Conservation (phyloP, 768 basidiomycete genomes). For the Psilocybe azurescens region DNA sequence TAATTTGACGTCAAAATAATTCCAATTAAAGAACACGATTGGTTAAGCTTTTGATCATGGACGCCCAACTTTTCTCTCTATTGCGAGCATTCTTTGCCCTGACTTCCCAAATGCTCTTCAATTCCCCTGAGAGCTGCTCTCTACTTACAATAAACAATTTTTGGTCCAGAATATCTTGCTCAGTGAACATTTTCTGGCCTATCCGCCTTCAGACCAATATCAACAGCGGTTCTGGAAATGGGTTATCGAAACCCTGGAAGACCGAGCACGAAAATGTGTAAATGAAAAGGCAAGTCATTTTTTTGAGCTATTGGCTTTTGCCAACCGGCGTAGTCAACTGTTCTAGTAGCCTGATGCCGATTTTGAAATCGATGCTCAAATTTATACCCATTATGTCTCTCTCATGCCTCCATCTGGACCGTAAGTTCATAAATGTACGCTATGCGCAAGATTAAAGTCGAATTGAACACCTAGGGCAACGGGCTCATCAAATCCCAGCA, state of each 20-base stretch:
- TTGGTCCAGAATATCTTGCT: slow-evolving; percentile 57
- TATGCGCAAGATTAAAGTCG: not conserved
- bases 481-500: slow-evolving; percentile 25
- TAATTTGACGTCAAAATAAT: not conserved
- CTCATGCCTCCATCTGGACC: slow-evolving; percentile 45
- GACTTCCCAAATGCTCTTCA: slow-evolving; percentile 42
- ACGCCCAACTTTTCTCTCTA: slow-evolving; percentile 45
- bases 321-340: slow-evolving; percentile 14
- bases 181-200: slow-evolving; percentile 55
- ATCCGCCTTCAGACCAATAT: slow-evolving; percentile 68
- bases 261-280: slow-evolving; percentile 27
- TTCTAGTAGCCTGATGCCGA: slow-evolving; percentile 41
- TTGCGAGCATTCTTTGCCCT: slow-evolving; percentile 61
- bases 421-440: slow-evolving; percentile 25
- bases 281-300: slow-evolving; percentile 49
- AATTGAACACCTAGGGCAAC: slow-evolving; percentile 21
- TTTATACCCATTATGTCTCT: slow-evolving; percentile 67
- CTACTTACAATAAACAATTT: slow-evolving; percentile 55
- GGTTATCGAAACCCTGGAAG: slow-evolving; percentile 61
- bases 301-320: not conserved
- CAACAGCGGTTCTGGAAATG: slow-evolving; percentile 79
- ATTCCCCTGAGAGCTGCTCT: slow-evolving; percentile 43
- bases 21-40: slow-evolving; percentile 7
- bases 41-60: slow-evolving; percentile 20
- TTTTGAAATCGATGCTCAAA: slow-evolving; percentile 63